phyloP scores from a whole-genome alignment of 768 basidiomycete genomes.

The Trametes cingulata region DNA sequence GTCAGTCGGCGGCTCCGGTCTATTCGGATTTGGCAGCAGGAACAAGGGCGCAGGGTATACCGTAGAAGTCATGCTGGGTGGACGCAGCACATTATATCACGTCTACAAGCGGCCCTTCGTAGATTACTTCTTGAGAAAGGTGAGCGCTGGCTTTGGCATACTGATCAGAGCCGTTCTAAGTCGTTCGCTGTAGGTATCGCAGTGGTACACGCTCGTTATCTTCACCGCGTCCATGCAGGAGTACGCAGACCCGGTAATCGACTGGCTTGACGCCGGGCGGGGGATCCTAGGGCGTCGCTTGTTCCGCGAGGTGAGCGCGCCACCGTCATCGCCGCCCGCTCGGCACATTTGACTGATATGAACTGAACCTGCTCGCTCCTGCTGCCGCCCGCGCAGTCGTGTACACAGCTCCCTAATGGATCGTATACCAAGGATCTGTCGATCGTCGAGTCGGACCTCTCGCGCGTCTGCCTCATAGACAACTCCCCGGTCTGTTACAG shows the following conservation, averaged over 20 bases:
- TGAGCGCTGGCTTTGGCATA: conserved; percentile 29
- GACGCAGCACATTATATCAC: conserved; percentile 89
- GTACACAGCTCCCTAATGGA: conserved; percentile 89
- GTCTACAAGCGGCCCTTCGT: conserved; percentile 99
- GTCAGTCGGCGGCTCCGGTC: conserved; percentile 51
- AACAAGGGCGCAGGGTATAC: conserved; percentile 78
- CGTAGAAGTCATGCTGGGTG: conserved; percentile 91
- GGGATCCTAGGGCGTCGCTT: conserved; percentile 87
- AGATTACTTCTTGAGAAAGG: conserved; percentile 91
- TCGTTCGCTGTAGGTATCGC: conserved; percentile 69
- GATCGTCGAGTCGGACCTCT: conserved; percentile 84
- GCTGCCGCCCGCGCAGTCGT: conserved; percentile 58
- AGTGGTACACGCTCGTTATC: conserved; percentile 98
- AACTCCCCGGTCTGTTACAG: conserved; percentile 94
- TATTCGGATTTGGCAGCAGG: conserved; percentile 54
- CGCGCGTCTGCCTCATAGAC: conserved; percentile 93
- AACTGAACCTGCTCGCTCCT: no score
- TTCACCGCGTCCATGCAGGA: conserved; percentile 99
- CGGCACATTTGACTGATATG: neutral
- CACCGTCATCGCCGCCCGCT: neutral
- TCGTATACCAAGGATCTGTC: conserved; percentile 94
- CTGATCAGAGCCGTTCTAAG: neutral
- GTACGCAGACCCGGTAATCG: conserved; percentile 99
- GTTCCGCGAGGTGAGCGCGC: conserved; percentile 80
- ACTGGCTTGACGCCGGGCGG: conserved; percentile 95